phyloP scores from a whole-genome alignment of 257 asterid genomes.

The Przewalskia tangutica region DNA sequence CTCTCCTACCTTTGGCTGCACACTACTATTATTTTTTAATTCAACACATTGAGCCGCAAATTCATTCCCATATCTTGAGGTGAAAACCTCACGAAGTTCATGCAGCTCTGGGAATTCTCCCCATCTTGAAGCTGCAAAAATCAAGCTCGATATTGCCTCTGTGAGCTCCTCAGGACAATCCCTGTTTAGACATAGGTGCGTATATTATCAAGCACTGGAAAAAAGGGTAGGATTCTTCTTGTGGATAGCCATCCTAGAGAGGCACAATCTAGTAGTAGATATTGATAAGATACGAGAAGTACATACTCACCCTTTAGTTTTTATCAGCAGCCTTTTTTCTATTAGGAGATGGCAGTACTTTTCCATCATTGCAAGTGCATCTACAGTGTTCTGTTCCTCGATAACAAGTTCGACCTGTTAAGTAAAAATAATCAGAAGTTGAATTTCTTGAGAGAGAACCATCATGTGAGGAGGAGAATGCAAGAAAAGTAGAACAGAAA shows the following conservation, averaged over 20 bases:
- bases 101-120: slow-evolving; percentile 46
- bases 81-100: slow-evolving; percentile 24
- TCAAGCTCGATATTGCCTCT: slow-evolving; percentile 34
- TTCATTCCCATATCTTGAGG: slow-evolving; percentile 27
- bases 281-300: not conserved
- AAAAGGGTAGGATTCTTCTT: not conserved
- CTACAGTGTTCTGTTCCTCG: slow-evolving; percentile 18
- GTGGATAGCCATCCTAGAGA: not conserved
- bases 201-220: not conserved
- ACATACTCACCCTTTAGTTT: slow-evolving; percentile 19
- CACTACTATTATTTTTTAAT: slow-evolving; percentile 17
- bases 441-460: not conserved
- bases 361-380: slow-evolving; percentile 23
- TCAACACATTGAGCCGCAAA: slow-evolving; percentile 25
- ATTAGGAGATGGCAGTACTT: slow-evolving; percentile 21
- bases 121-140: slow-evolving; percentile 38
- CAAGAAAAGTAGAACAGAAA: not conserved
- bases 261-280: not conserved
- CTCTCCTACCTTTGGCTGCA: slow-evolving; percentile 26
- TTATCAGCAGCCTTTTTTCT: slow-evolving; percentile 12
- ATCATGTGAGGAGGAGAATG: not conserved
- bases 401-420: slow-evolving; percentile 25
- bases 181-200: slow-evolving; percentile 4
- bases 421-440: not conserved
- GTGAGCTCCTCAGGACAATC: slow-evolving; percentile 34